Base-by-base conservation (phyloP, 768 basidiomycete species). In the Strobilomyces confusus region DNA sequence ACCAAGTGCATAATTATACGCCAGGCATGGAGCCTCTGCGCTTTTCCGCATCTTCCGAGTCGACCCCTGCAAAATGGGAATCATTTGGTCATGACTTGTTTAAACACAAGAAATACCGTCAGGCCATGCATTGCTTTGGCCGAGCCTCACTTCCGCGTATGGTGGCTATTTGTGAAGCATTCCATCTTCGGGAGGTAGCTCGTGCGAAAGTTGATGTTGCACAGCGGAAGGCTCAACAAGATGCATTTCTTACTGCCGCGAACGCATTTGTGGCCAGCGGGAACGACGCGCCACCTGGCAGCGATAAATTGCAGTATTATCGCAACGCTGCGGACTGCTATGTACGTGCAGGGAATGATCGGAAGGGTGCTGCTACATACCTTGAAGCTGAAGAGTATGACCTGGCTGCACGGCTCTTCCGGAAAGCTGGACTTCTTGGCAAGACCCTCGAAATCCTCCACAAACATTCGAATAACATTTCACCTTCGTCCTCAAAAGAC, bases 81-180 rank as follows among this genome's bases (percentile, higher is more conserved):
- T 60, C 65, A 22, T 74, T 67, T 17, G 79, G 77, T 1, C 57
- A 57, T 1, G 58, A 65, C 8, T 55, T 80, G 3, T 81, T 80
- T 60, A 58, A 68, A 8, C 60, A 69, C 17, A 62, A 68, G 44
- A 64, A 55, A 30, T 86, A 79, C 55, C 61, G 71, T 4, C 80
- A 84, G 54, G 81, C 84, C 0, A 76, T 74, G 70, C 72, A 79
- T 44, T 80, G 80, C 51, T 84, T 77, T 41, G 73, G 76, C 44
- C 73, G 77, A 4, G 85, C 84, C 1, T 66, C 56, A 2, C 60
- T 72, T 43, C 65, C 56, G 0, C 73, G 73, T 15, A 73, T 83
- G 64, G 75, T 67, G 15, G 72, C 65, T 3, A 73, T 83, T 11
- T 75, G 82, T 2, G 56, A 76, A 9, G 80, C 84, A 0, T 84